Evolutionary conservation across 1,284 basidiomycete genomes (phyloP), one percentile per base, ranked within the genome.

Genomic region (Cryptococcus sp.): DNA sequence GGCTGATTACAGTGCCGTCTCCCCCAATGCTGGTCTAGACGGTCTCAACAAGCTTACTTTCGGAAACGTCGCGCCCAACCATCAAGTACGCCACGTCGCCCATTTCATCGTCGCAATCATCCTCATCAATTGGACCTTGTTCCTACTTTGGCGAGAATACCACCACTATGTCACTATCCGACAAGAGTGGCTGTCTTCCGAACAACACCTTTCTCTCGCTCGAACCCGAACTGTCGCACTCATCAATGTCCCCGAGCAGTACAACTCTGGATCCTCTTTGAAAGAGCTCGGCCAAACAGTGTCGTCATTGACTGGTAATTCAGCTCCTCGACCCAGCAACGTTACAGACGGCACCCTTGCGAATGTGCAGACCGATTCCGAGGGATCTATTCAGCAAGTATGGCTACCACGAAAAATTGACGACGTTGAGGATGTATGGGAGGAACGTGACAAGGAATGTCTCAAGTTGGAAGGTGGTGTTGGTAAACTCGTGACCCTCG

Each of bases 321-420:
- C 36, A 32, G 25, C 45, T 7, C 56, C 63, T 46, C 52, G 56
- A 54, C 41, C 54, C 23, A 48, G 52, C 37, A 62, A 48, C 42
- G 62, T 57, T 16, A 62, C 60, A 18, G 61, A 59, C 25, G 57
- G 54, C 11, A 59, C 63, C 78, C 13, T 43, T 23, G 41, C 41
- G 7, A 24, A 43, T 24, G 41, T 24, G 7, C 43, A 28, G 19
- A 48, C 50, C 40, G 50, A 46, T 34, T 39, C 52, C 9, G 56
- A 53, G 9, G 86, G 85, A 9, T 86, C 86, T 2, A 80, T 86
- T 24, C 85, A 84, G 61, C 83, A 85, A 54, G 83, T 98, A 31
- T 98, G 94, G 93, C 80, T 98, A 40, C 90, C 91, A 71, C 81
- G 79, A 32, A 83, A 96, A 67, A 78, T 92, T 51, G 86, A 89